A percentile compares a stretch with the other conserved stretches of the same genome.
These are phyloP conservation scores for Eutreptiella sp. DNA, from an alignment of 208 protist species.

Conservation along the genomic window DNA sequence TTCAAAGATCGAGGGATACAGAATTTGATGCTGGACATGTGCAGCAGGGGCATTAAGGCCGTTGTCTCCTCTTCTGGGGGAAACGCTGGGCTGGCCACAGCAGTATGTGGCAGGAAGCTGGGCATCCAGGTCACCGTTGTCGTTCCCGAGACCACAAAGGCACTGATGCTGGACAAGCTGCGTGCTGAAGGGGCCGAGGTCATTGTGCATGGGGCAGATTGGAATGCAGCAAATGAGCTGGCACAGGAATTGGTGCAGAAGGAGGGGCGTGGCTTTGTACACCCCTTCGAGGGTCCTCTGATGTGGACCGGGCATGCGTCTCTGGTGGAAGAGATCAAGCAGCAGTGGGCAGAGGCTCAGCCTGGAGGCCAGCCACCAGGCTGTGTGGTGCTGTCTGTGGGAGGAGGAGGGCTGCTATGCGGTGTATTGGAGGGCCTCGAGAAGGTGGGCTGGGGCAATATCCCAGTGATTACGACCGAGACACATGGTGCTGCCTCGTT, in stretches of 20 bases:
- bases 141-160: slow-evolving; percentile 23
- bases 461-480: slow-evolving; percentile 16
- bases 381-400: slow-evolving; percentile 5
- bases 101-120: slow-evolving; percentile 3
- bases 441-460: slow-evolving; percentile 7
- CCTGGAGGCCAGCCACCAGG: slow-evolving; percentile 4
- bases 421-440: slow-evolving; percentile 20
- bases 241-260: slow-evolving; percentile 1
- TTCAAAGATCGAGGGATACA: slow-evolving; percentile 27
- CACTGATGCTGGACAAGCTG: slow-evolving; percentile 23
- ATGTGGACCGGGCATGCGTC: slow-evolving; percentile 25
- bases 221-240: slow-evolving; percentile 17
- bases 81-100: slow-evolving; percentile 19
- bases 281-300: slow-evolving; percentile 26
- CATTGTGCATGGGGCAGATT: slow-evolving; percentile 12
- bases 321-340: slow-evolving; percentile 16
- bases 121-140: slow-evolving; percentile 23
- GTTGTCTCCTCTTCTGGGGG: slow-evolving; percentile 22
- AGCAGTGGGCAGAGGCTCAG: not conserved
- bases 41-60: slow-evolving; percentile 1
- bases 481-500: slow-evolving; percentile 18
- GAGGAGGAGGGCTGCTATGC: slow-evolving; percentile 16
- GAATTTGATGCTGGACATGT: slow-evolving; percentile 5
- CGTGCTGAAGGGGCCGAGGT: not conserved
- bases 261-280: not conserved